Evolutionary conservation across 495 filamentous ascomycete genomes (phyloP).

Genomic region (Monascus purpureus): DNA sequence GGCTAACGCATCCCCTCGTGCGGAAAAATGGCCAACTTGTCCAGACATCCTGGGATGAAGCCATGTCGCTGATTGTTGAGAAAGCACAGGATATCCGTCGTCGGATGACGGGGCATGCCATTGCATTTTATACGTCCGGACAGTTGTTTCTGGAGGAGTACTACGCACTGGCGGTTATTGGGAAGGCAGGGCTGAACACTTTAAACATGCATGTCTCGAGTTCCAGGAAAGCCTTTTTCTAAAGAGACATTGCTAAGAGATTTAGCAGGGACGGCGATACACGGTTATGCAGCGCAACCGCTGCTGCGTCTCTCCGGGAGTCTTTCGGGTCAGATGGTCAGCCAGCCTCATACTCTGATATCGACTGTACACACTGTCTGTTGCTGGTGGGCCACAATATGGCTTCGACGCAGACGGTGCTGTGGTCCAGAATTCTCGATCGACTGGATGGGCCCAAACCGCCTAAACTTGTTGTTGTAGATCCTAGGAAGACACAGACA

Average conservation of each 20-base stretch:
- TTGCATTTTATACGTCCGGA: constrained; percentile 8
- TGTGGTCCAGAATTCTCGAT: constrained; percentile 6
- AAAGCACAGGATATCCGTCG: constrained; percentile 3
- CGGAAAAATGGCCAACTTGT: constrained; percentile 6
- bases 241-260: background rate
- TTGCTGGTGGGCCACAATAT: constrained; percentile 3
- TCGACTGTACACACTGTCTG: constrained; percentile 2
- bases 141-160: constrained; percentile 10
- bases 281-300: constrained; percentile 6
- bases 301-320: constrained; percentile 5
- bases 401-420: constrained; percentile 4
- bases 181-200: constrained; percentile 6
- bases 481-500: constrained; percentile 4
- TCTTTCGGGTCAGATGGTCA: constrained; percentile 3
- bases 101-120: constrained; percentile 6
- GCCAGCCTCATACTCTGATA: constrained; percentile 2
- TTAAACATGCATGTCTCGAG: constrained; percentile 7
- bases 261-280: constrained; percentile 4
- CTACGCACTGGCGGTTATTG: constrained; percentile 6
- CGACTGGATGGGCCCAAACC: constrained; percentile 5
- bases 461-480: constrained; percentile 9
- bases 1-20: constrained; percentile 5
- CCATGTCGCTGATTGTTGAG: constrained; percentile 6
- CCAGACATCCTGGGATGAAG: constrained; percentile 7
- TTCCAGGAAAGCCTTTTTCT: too few relatives aligned